Evolutionary conservation across 2,329 filamentous ascomycete genomes (phyloP).

Genomic region (Venturia oleaginea): DNA sequence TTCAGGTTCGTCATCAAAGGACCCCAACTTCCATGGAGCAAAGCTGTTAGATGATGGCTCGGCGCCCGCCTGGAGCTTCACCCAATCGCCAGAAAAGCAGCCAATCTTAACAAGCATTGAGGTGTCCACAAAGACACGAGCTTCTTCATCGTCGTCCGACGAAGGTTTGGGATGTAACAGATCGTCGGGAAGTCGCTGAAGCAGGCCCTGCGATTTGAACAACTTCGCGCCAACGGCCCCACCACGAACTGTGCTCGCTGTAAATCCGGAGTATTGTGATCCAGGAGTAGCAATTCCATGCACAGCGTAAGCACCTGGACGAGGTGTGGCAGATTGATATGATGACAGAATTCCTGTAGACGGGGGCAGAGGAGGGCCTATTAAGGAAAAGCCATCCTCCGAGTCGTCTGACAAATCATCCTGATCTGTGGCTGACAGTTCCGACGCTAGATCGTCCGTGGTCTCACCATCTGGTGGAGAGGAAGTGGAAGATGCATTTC

Average conservation of each 20-base stretch:
- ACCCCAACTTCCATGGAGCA: conserved; percentile 51
- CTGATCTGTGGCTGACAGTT: conserved; percentile 56
- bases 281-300: conserved; percentile 75
- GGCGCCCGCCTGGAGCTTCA: conserved; percentile 67
- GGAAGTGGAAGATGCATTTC: conserved; percentile 28
- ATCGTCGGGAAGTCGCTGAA: conserved; percentile 63
- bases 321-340: conserved; percentile 70
- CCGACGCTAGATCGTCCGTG: conserved; percentile 40
- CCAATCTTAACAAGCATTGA: conserved; percentile 78
- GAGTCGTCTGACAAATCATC: conserved; percentile 83
- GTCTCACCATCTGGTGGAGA: conserved; percentile 32
- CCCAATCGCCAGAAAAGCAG: conserved; percentile 97
- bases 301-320: conserved; percentile 55
- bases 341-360: conserved; percentile 66
- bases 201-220: conserved; percentile 74
- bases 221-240: conserved; percentile 44
- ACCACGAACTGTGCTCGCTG: conserved; percentile 66
- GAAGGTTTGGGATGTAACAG: conserved; percentile 75
- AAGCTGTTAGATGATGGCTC: conserved; percentile 58
- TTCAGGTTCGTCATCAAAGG: conserved; percentile 47
- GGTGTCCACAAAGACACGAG: conserved; percentile 84
- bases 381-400: conserved; percentile 87
- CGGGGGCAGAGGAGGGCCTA: conserved; percentile 68
- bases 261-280: conserved; percentile 83
- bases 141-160: conserved; percentile 77